Evolutionary conservation across 352 stramenopile genomes (phyloP).

Genomic region (Phytophthora megakarya): DNA sequence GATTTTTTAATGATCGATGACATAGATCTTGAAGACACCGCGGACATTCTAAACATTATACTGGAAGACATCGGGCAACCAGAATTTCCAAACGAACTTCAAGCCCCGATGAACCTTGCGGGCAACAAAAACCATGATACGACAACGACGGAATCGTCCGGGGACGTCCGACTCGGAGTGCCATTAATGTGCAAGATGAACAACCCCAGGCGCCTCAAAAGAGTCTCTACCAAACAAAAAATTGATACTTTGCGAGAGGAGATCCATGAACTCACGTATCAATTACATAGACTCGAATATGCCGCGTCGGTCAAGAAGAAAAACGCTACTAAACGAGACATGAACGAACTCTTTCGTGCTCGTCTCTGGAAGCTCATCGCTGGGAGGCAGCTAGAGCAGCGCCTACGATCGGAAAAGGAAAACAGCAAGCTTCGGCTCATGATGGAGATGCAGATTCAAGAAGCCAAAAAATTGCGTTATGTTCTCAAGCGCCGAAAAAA

Average conservation of each 20-base stretch:
- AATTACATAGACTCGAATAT: slow-evolving; percentile 5
- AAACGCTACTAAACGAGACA: background rate
- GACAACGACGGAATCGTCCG: background rate
- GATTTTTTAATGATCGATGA: background rate
- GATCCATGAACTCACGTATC: background rate
- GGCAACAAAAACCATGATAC: background rate
- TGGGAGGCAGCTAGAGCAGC: background rate
- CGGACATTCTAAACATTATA: background rate
- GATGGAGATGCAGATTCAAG: background rate
- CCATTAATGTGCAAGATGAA: background rate
- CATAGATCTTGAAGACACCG: background rate
- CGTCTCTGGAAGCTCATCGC: background rate
- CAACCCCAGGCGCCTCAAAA: background rate
- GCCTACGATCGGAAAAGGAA: background rate
- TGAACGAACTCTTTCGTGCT: background rate
- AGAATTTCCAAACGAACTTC: background rate
- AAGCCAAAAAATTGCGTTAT: background rate
- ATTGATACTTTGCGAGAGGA: slow-evolving; percentile 7
- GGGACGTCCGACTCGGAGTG: background rate
- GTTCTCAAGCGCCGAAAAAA: background rate
- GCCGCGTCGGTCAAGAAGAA: background rate
- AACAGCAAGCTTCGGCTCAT: background rate
- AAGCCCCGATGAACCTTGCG: background rate
- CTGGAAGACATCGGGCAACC: background rate
- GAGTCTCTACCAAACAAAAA: slow-evolving; percentile 10